Evolutionary conservation across 2,329 filamentous ascomycete species (phyloP).

Genomic region (Trichoderma koningii): DNA sequence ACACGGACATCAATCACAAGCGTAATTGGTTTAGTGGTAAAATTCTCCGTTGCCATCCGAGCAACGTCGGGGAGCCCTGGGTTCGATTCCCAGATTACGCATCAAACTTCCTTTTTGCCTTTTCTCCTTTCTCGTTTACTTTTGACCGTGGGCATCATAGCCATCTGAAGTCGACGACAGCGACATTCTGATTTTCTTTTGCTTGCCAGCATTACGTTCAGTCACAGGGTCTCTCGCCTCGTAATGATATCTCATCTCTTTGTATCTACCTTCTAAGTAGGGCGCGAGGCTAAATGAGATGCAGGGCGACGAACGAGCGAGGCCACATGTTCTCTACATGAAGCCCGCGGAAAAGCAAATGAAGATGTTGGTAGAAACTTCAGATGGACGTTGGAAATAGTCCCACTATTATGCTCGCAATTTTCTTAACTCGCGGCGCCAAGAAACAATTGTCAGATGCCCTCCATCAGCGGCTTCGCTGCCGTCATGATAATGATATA

Average conservation of each 20-base stretch:
- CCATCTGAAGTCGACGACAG: too few species aligned
- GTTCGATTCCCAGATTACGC: constrained; percentile 33
- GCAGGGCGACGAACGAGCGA: not conserved
- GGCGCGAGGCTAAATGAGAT: not conserved
- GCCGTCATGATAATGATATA: constrained; percentile 3
- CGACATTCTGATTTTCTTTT: too few species aligned
- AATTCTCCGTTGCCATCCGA: constrained; percentile 32
- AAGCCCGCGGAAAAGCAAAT: not conserved
- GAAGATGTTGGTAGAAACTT: not conserved
- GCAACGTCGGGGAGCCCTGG: constrained; percentile 32
- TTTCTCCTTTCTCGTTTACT: not conserved
- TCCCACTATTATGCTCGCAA: constrained; percentile 1
- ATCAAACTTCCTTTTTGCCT: constrained; percentile 1
- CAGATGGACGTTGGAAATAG: constrained; percentile 8
- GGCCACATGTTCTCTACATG: not conserved
- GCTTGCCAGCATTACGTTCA: not conserved
- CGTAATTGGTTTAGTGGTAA: constrained; percentile 33
- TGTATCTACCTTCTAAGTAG: constrained; percentile 16
- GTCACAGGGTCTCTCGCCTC: not conserved
- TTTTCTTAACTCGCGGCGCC: not conserved
- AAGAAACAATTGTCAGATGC: not conserved
- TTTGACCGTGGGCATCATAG: not conserved
- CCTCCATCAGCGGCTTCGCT: not conserved
- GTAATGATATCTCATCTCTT: not conserved
- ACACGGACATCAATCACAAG: constrained; percentile 7